Conservation (phyloP, 1,139 yeast species). For the Candida sp. region DNA sequence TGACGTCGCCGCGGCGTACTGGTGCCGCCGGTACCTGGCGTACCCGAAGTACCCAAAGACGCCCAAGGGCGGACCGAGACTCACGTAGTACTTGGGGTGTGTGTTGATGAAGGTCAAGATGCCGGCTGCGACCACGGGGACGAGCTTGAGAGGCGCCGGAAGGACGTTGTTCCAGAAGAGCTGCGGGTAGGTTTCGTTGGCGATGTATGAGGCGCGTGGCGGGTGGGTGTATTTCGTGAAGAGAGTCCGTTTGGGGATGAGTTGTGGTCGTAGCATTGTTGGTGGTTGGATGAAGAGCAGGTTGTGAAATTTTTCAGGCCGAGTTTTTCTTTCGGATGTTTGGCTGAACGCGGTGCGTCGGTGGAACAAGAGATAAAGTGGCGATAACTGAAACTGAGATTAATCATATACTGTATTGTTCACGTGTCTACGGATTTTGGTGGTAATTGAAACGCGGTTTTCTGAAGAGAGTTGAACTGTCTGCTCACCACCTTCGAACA, state of each 20-base stretch:
- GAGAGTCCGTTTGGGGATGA: constrained; percentile 1
- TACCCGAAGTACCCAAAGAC: constrained; percentile 30
- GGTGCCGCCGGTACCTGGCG: constrained; percentile 14
- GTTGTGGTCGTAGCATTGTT: neutral
- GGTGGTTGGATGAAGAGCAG: too few species aligned
- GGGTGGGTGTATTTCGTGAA: constrained; percentile 19
- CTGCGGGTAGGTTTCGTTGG: constrained; percentile 27
- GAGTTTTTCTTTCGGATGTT: neutral
- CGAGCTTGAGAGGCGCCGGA: constrained; percentile 33
- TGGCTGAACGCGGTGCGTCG: too few species aligned
- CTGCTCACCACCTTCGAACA: too few species aligned
- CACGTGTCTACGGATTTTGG: too few species aligned
- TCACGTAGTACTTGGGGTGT: constrained; percentile 38
- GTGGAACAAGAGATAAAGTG: too few species aligned
- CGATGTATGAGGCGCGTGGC: constrained; percentile 36
- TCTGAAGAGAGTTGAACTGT: too few species aligned
- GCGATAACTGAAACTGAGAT: too few species aligned
- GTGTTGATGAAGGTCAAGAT: constrained; percentile 37
- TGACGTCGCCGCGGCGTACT: constrained; percentile 21
- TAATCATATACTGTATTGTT: too few species aligned
- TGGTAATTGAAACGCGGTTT: too few species aligned
- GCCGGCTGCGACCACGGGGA: constrained; percentile 26
- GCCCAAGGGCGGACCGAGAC: constrained; percentile 41
- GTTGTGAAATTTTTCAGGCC: neutral
- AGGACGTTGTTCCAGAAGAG: constrained; percentile 31